Base-by-base conservation (phyloP, 306 rosid species). In the Prunus kanzakura region DNA sequence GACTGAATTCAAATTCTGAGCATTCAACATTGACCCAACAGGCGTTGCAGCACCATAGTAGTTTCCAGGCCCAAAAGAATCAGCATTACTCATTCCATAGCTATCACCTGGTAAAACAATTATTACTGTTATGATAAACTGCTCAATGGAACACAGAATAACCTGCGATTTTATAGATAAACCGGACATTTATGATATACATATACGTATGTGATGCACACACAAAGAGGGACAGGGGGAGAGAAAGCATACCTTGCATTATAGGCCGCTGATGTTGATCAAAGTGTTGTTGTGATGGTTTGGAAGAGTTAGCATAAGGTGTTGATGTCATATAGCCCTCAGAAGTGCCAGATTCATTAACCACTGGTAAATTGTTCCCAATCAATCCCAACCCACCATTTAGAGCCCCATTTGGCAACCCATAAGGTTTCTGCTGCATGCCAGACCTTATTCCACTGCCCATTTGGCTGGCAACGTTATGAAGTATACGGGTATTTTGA, bases 71-170 rank as follows among this genome's bases (percentile, higher is more conserved):
- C 84, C 86, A 88, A 86, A 89, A 32, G 93, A 78, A 67, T 92
- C 97, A 38, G 80, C 82, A 85, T 74, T 92, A 80, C 76, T 84
- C 88, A 84, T 71, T 50, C 93, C 96, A 71, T 81, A 88, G 75
- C 88, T 93, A 84, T 96, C 98, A 79, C 99, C 99, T 96, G 88
- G 71, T 57, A 75, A 86, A 84, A 72, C n/a, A 74, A 76, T 60
- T 61, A 78, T 49, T 79, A 38, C 43, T 1, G 43, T 50, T 29
- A 80, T 51, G 16, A 67, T 41, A 60, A 11, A 55, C 66, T 47
- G 35, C 71, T 71, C 61, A 58, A 67, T 2, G 62, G 50, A 20
- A 29, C n/a, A 57, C 74, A 67, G 30, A 20, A 72, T 18, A 52
- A 55, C 65, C 64, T 54, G 20, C 19, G 13, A 12, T 32, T n/a